A percentile compares a stretch with the other conserved stretches of the same genome.
These are phyloP conservation scores for Eucalyptus guilfoylei DNA, from an alignment of 345 rosid species.

Conservation along the genomic window DNA sequence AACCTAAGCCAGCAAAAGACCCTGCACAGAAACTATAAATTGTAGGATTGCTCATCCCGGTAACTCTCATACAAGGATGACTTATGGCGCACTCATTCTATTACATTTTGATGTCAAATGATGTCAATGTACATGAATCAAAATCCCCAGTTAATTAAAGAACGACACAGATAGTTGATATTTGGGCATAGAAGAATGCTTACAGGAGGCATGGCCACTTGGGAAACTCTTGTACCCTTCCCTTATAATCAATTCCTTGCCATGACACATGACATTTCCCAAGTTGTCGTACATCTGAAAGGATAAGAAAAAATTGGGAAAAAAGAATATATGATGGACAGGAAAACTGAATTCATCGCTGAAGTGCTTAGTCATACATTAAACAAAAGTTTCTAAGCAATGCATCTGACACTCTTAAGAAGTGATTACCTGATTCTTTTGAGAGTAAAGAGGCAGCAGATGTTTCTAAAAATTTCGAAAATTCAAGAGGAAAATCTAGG, in stretches of 20 bases:
- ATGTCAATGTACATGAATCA: not conserved
- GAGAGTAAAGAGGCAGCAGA: not conserved
- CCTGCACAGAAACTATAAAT: conserved; percentile 20
- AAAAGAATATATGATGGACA: not conserved
- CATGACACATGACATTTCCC: conserved; percentile 75
- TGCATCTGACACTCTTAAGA: not conserved
- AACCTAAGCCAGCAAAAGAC: conserved; percentile 86
- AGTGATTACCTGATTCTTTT: not conserved
- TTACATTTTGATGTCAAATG: not conserved
- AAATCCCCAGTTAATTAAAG: not conserved
- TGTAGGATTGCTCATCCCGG: not conserved
- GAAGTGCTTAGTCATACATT: not conserved
- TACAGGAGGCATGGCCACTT: conserved; percentile 80
- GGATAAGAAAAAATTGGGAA: not conserved
- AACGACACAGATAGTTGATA: not conserved
- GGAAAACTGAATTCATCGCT: not conserved
- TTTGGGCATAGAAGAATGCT: not conserved
- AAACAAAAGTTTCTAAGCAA: not conserved
- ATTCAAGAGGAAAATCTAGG: not conserved
- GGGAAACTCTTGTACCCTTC: conserved; percentile 94
- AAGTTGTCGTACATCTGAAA: conserved; percentile 23
- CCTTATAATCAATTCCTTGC: conserved; percentile 28
- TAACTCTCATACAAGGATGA: not conserved
- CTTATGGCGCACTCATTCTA: not conserved
- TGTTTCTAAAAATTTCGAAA: not conserved